Evolutionary conservation across 192 early-diverging fungal species (phyloP).

Genomic region (Pecoramyces ruminantium): DNA sequence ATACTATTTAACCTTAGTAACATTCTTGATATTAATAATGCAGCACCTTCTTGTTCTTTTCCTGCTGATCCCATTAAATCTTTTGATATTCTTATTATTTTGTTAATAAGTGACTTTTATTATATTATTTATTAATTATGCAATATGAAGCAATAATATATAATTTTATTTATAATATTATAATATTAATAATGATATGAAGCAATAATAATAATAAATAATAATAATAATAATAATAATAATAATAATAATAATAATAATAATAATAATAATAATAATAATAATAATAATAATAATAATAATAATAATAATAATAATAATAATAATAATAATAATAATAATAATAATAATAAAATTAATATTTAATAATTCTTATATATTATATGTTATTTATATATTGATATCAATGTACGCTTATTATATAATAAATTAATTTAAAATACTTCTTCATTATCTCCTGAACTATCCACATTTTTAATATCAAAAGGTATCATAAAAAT

Average conservation of each 20-base stretch:
- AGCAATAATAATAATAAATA: no score
- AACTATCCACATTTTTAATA: slow-evolving; percentile 66
- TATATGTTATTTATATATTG: not conserved
- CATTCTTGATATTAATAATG: slow-evolving; percentile 63
- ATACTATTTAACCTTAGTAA: slow-evolving; percentile 40
- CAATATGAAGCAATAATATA: no score
- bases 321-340: not conserved
- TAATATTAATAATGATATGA: no score
- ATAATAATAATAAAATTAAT: not conserved
- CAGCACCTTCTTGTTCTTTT: slow-evolving; percentile 74
- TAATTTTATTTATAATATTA: no score
- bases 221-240: no score
- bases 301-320: no score
- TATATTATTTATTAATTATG: no score
- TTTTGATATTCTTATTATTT: slow-evolving; percentile 51
- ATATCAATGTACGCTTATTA: no score
- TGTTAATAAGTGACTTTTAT: slow-evolving; percentile 44
- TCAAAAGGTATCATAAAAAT: slow-evolving; percentile 94
- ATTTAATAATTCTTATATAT: not conserved
- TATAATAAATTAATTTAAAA: no score
- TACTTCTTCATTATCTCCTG: slow-evolving; percentile 10
- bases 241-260: no score
- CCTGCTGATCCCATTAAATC: slow-evolving; percentile 48
- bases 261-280: no score
- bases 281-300: no score